phyloP scores from a whole-genome alignment of 129 eudicot species.

The Pittosporum tobira region DNA sequence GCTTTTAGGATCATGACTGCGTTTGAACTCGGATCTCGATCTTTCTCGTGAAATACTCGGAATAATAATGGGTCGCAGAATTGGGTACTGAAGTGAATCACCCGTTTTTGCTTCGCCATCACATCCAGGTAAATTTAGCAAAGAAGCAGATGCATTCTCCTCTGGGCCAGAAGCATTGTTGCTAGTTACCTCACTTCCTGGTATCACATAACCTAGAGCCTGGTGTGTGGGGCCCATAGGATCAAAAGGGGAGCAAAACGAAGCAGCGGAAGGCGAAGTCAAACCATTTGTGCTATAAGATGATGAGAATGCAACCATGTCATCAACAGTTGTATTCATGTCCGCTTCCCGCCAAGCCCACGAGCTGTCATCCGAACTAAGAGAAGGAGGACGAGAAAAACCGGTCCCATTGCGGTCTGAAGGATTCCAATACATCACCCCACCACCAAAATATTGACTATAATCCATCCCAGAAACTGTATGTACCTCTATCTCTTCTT shows the following conservation, averaged over 20 bases:
- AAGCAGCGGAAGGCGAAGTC: constrained; percentile 76
- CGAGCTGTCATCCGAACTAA: constrained; percentile 93
- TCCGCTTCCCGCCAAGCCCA: constrained; percentile 99
- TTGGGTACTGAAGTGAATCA: constrained; percentile 75
- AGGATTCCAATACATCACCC: constrained; percentile 97
- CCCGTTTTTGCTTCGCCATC: constrained; percentile 64
- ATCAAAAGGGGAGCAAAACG: constrained; percentile 89
- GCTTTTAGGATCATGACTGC: constrained; percentile 63
- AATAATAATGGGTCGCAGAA: constrained; percentile 80
- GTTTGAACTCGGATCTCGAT: constrained; percentile 77
- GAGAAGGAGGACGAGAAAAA: constrained; percentile 92
- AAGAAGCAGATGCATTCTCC: constrained; percentile 49
- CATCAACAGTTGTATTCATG: constrained; percentile 81
- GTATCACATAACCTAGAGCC: constrained; percentile 66
- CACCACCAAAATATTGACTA: constrained; percentile 92
- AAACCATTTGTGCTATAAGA: constrained; percentile 86
- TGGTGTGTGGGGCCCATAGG: constrained; percentile 47
- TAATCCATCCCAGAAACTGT: constrained; percentile 79
- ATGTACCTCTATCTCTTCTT: constrained; percentile 67
- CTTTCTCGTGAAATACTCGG: constrained; percentile 70
- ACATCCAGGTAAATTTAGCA: constrained; percentile 50
- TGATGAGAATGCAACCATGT: constrained; percentile 92
- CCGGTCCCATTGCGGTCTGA: constrained; percentile 69
- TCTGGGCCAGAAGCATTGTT: constrained; percentile 57
- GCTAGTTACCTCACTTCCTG: constrained; percentile 57